Base-by-base conservation (phyloP, 2,329 filamentous ascomycete genomes). In the Talaromyces amestolkiae region DNA sequence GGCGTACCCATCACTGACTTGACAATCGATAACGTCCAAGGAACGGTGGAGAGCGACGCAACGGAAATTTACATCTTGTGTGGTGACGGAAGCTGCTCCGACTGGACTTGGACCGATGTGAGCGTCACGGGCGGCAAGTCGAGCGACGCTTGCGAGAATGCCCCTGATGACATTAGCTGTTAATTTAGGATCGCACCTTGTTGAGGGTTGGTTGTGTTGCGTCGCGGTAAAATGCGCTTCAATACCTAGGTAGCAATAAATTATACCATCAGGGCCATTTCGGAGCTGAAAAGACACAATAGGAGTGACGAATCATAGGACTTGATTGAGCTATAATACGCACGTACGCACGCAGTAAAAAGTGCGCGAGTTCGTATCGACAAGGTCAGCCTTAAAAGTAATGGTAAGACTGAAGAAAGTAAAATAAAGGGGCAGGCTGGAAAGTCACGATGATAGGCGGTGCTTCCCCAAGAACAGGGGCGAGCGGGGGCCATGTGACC, bases 1-100 rank as follows among this genome's bases (percentile, higher is more conserved):
- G 79, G 78, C 13, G 72, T 81, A 2, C 69, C 68, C 2, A 79
- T 81, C 58, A 66, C 68, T 33, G 74, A 75, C 62, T 49, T 81
- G 3, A 65, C 69, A 6, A 76, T 80, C 59, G 70, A 73, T 47
- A 75, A 78, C 66, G 71, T 80, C 4, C 74, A 70, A 1, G 79
- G 79, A 5, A 76, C 75, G 3, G 72, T 71, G n/a, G 68, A 69
- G 5, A 59, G 43, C 45, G 73, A 70, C 39, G 79, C 74, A 1
- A 74, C 73, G 3, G 59, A 83, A 60, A 73, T 85, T 68, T 84
- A 84, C 70, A 83, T 87, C 64, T 80, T 86, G 17, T 87, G 85
- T 69, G 85, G 80, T 15, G 74, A 72, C 47, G 83, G 81, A 37
- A 77, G 78, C 63, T 85, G 84, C 75, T 79, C 76, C 5, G 75